Conservation (phyloP, 768 basidiomycete genomes). For the Pleurotus salmoneostramineus region DNA sequence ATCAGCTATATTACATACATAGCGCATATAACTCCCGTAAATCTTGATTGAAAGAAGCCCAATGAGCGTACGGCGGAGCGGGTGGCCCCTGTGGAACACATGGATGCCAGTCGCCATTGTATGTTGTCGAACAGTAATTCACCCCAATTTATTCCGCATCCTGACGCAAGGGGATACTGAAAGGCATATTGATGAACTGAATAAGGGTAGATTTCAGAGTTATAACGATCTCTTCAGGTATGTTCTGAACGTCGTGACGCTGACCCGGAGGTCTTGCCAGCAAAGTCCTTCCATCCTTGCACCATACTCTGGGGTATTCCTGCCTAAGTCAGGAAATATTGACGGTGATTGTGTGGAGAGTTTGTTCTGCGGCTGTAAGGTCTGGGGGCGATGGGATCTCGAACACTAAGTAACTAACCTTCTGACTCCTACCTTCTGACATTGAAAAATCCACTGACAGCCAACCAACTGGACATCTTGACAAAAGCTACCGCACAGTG, state of each 20-base stretch:
- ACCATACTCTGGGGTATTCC: not conserved
- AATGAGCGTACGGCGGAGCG: too few species aligned
- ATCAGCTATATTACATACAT: too few species aligned
- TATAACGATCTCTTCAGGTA: not conserved
- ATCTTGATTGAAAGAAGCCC: too few species aligned
- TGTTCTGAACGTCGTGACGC: not conserved
- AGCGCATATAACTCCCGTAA: too few species aligned
- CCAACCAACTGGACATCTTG: not conserved
- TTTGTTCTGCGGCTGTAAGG: not conserved
- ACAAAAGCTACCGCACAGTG: not conserved
- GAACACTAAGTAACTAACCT: not conserved
- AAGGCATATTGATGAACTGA: not conserved
- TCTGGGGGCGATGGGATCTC: not conserved
- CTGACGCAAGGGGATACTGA: not conserved
- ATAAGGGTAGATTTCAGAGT: not conserved
- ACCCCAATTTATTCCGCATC: not conserved
- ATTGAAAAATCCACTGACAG: not conserved
- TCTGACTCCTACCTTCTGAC: not conserved
- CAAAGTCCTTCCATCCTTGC: not conserved
- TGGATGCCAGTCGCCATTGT: not conserved
- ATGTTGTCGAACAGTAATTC: not conserved
- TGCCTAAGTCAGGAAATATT: not conserved
- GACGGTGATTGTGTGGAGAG: constrained; percentile 5
- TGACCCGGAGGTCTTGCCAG: not conserved
- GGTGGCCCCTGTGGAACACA: too few species aligned